Evolutionary conservation across 108 stramenopile species (phyloP).

Genomic region (Bacterosira constricta): DNA sequence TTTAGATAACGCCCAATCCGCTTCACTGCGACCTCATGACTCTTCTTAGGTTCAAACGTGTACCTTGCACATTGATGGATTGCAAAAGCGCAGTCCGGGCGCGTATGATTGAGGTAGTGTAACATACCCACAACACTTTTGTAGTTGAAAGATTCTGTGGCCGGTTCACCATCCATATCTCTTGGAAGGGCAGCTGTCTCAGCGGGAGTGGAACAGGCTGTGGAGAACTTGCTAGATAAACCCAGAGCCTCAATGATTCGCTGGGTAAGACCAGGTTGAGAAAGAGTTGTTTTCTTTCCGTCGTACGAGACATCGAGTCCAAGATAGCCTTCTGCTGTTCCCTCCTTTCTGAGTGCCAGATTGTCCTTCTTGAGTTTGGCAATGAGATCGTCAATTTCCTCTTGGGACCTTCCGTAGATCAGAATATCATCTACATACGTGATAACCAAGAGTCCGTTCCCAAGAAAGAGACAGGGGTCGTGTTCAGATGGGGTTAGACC

Average conservation of each 20-base stretch:
- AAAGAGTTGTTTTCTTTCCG: not conserved
- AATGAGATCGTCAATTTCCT: not conserved
- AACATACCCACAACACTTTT: not conserved
- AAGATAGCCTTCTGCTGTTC: slow-evolving; percentile 18
- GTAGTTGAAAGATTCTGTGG: not conserved
- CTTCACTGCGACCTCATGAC: slow-evolving; percentile 21
- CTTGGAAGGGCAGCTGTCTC: not conserved
- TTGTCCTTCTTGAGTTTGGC: too few relatives aligned
- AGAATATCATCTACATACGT: too few relatives aligned
- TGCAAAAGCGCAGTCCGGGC: slow-evolving; percentile 33
- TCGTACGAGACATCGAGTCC: slow-evolving; percentile 8
- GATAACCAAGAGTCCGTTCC: slow-evolving; percentile 17
- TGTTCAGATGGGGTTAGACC: slow-evolving; percentile 13
- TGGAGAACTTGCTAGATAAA: not conserved
- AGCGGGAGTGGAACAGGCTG: not conserved
- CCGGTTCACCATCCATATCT: not conserved
- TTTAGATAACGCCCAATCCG: slow-evolving; percentile 36
- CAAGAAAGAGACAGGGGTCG: slow-evolving; percentile 52
- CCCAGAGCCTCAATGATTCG: slow-evolving; percentile 56
- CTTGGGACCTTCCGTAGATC: not conserved
- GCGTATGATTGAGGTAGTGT: slow-evolving; percentile 1
- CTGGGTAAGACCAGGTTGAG: slow-evolving; percentile 55
- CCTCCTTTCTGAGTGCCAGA: not conserved
- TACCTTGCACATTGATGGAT: slow-evolving; percentile 32
- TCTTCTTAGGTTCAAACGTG: not conserved